These are phyloP conservation scores for Zymoseptoria passerinii DNA, from an alignment of 2,329 filamentous ascomycete species.

Conservation along the genomic window DNA sequence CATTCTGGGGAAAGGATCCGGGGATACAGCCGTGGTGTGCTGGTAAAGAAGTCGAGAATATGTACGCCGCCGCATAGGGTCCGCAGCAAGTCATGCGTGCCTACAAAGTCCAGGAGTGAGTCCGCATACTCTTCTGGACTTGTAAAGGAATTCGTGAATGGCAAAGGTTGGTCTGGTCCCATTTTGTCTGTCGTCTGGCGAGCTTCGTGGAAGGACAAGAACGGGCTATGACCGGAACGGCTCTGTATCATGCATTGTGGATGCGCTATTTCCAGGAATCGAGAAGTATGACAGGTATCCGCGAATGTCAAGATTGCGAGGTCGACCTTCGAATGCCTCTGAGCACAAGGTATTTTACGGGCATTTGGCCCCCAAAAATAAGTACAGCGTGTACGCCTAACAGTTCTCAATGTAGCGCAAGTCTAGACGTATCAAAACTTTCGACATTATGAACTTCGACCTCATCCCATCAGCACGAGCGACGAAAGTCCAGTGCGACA, in stretches of 20 bases:
- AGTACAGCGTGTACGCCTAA: too few relatives aligned
- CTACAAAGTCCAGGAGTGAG: constrained; percentile 66
- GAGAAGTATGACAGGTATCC: background rate
- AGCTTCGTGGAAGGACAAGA: background rate
- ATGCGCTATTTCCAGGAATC: background rate
- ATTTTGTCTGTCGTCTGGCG: constrained; percentile 19
- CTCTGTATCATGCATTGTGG: background rate
- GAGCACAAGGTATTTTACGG: too few relatives aligned
- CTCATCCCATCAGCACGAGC: background rate
- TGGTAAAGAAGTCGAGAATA: constrained; percentile 91
- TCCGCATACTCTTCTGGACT: constrained; percentile 70
- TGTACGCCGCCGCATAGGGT: constrained; percentile 95
- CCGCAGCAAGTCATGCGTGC: constrained; percentile 66
- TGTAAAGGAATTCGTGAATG: constrained; percentile 57
- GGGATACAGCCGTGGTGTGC: constrained; percentile 73
- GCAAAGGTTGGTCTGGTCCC: constrained; percentile 50
- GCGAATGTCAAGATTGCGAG: background rate
- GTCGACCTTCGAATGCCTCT: too few relatives aligned
- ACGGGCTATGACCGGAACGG: background rate
- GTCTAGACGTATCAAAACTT: background rate
- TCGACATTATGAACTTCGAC: background rate
- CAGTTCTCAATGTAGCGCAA: too few relatives aligned
- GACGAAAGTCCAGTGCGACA: background rate
- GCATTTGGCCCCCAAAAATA: too few relatives aligned
- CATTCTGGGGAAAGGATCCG: constrained; percentile 69